Percentiles rank a stretch among this genome's conserved stretches.
Evolutionary conservation across 257 asterid genomes (phyloP).

Genomic region (Cruciata laevipes): DNA sequence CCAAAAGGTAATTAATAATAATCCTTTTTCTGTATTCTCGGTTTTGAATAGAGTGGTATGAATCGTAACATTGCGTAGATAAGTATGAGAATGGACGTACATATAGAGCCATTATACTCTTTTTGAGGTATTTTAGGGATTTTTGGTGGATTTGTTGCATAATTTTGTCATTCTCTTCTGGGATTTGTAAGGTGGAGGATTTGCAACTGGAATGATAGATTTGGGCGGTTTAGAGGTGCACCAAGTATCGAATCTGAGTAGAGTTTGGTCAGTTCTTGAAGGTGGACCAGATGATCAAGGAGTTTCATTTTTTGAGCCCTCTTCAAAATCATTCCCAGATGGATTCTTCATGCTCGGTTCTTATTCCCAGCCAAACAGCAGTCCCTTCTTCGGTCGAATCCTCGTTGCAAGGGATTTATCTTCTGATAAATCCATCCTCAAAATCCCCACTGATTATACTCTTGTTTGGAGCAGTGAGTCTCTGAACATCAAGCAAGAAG

Average conservation of each 20-base stretch:
- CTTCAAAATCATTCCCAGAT: constrained; percentile 38
- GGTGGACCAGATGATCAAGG: constrained; percentile 78
- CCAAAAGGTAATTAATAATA: constrained; percentile 59
- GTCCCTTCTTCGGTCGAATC: constrained; percentile 53
- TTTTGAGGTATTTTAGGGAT: background rate
- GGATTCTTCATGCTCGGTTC: constrained; percentile 68
- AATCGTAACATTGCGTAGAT: background rate
- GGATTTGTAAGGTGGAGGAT: constrained; percentile 11
- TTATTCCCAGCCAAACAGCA: constrained; percentile 64
- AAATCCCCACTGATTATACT: constrained; percentile 27
- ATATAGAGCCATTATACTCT: background rate
- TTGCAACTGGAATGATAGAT: constrained; percentile 18
- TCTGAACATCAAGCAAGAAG: constrained; percentile 23
- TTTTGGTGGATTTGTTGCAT: background rate
- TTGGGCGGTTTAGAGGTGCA: constrained; percentile 26
- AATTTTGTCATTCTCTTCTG: background rate
- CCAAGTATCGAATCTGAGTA: constrained; percentile 39
- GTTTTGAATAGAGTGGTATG: too few relatives aligned
- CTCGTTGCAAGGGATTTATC: constrained; percentile 55
- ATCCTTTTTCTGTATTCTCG: background rate
- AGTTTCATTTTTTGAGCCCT: constrained; percentile 61
- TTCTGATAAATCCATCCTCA: constrained; percentile 21
- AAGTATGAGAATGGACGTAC: too few relatives aligned
- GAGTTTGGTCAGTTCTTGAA: constrained; percentile 55
- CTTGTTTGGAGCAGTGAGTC: constrained; percentile 30